Evolutionary conservation across 306 rosid genomes (phyloP).

Genomic region (Prinsepia uniflora): DNA sequence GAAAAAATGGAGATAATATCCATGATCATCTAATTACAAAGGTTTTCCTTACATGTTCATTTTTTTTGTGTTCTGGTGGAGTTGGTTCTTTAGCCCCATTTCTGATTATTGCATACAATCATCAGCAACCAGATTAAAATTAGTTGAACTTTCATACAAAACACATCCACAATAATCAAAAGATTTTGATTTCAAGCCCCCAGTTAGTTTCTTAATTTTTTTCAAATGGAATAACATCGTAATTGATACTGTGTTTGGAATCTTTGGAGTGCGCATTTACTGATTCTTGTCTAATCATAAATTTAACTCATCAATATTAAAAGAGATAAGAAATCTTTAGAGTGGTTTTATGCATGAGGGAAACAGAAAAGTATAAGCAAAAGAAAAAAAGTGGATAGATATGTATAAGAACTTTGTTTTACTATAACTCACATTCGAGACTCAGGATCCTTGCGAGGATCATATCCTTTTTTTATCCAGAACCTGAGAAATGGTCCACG

Average conservation of each 20-base stretch:
- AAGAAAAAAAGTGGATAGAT: neutral
- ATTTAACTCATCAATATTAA: neutral
- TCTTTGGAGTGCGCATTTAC: neutral
- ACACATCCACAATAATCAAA: too few relatives aligned
- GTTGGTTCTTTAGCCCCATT: neutral
- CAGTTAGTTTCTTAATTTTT: too few relatives aligned
- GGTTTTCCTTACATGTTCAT: neutral
- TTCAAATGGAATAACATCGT: too few relatives aligned
- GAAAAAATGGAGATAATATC: conserved; percentile 12
- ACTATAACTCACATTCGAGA: conserved; percentile 64
- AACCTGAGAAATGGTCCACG: conserved; percentile 90
- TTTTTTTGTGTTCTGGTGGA: neutral
- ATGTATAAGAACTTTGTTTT: conserved; percentile 1
- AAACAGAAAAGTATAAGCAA: neutral
- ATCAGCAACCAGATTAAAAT: neutral
- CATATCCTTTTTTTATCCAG: conserved; percentile 92
- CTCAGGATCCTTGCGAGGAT: conserved; percentile 78
- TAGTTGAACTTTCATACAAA: neutral
- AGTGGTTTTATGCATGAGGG: neutral
- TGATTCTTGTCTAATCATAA: too few relatives aligned
- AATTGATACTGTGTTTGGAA: neutral
- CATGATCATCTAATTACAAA: neutral
- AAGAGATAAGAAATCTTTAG: neutral
- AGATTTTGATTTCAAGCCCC: too few relatives aligned
- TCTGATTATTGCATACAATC: neutral